Base-by-base conservation (phyloP, 208 protist species). In the Leishmania guyanensis region DNA sequence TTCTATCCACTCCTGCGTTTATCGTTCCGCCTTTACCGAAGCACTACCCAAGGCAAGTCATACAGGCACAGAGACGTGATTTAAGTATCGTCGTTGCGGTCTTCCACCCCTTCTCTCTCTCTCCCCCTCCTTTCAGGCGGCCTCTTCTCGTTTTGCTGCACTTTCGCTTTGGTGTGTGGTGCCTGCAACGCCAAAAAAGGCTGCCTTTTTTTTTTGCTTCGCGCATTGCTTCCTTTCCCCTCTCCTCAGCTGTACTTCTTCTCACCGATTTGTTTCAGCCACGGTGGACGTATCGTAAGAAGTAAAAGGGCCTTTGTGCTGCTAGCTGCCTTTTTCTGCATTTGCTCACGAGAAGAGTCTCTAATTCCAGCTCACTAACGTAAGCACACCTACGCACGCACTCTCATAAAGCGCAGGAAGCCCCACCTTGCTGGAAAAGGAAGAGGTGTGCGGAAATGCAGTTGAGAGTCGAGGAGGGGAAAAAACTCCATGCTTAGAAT, bases 81-180 rank as follows among this genome's bases (percentile, higher is more conserved):
- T 39, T 39, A 58, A 58, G 1, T 22, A 58, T 20, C 16, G 54
- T 58, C 54, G 54, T 20, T 58, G 54, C 20, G 1, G 16, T 9
- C 48, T 75, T 54, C n/a, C 62, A 71, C 58, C 83, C 16, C 48
- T 80, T 39, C 80, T 73, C 36, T 56, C 56, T 16, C 16, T 81
- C 62, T 79, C 71, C 82, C 79, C 71, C 29, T 29, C 36, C 36
- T 36, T 36, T 36, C 36, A 36, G 36, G 1, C 29, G 36, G 36
- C 36, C 36, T 36, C 36, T 36, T 36, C 36, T 36, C 36, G 36
- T 1, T 86, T 72, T 88, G 80, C 29, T 69, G 5, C 64, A 10
- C 36, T 43, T 73, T 75, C 56, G 1, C 29, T 4, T 75, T 75
- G 6, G 82, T 79, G 68, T 36, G 6, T 46, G 78, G 69, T 3